Evolutionary conservation across 1,139 yeast species (phyloP).

Genomic region (Hemisphaericaspora xylanilytica): DNA sequence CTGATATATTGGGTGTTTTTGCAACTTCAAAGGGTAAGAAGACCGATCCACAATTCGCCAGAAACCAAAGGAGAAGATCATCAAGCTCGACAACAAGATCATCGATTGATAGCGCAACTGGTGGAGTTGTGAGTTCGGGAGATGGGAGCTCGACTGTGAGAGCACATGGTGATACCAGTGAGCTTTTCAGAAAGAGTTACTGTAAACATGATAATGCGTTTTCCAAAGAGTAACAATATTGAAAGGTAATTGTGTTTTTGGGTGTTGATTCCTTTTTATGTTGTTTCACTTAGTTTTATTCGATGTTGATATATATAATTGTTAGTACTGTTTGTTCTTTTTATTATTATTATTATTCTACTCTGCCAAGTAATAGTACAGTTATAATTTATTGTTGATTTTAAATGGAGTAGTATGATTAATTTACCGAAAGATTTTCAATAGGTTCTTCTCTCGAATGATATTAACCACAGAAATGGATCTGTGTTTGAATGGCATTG

Average conservation of each 20-base stretch:
- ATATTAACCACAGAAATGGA: too few species aligned
- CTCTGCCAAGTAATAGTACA: too few species aligned
- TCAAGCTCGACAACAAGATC: constrained; percentile 48
- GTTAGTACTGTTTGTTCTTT: too few species aligned
- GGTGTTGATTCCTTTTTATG: constrained; percentile 1
- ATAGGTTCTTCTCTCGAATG: too few species aligned
- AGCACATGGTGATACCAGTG: constrained; percentile 9
- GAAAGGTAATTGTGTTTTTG: neutral
- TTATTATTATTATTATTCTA: too few species aligned
- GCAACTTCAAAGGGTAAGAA: constrained; percentile 68
- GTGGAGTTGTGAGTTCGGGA: constrained; percentile 4
- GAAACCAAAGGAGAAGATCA: constrained; percentile 82
- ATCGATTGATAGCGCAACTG: constrained; percentile 28
- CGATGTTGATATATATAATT: too few species aligned
- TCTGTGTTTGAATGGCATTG: too few species aligned
- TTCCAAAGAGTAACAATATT: constrained; percentile 7
- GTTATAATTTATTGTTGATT: too few species aligned
- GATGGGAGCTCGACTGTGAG: constrained; percentile 7
- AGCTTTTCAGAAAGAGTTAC: constrained; percentile 13
- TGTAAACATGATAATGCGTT: constrained; percentile 11
- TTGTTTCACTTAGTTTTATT: neutral
- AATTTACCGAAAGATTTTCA: too few species aligned
- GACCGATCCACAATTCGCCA: constrained; percentile 79
- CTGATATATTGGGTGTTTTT: constrained; percentile 80
- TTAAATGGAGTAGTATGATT: too few species aligned